Base-by-base conservation (phyloP, 176 grass and related monocot genomes). In the Echinochloa phyllopogon region DNA sequence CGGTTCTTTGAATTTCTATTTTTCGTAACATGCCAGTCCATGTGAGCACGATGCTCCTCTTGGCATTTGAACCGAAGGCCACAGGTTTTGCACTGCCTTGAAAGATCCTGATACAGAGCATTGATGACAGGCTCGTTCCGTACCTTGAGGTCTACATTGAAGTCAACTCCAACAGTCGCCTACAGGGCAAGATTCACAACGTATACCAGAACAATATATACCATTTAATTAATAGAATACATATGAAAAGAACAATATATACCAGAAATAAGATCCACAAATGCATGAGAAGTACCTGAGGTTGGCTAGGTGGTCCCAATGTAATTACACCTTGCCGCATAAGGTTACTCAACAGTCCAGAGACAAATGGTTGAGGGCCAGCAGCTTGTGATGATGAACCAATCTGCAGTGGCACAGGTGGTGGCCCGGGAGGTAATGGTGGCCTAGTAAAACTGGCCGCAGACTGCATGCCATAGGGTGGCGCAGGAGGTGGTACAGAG, bases 21-120 rank as follows among this genome's bases (percentile, higher is more conserved):
- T 84, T 99, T 99, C 5, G 97, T 99, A 74, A 99, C 97, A 89
- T 99, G 97, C 97, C 97, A 99, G 86, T 99, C 97, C 97, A 99
- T 99, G 85, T 99, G 97, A 76, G 67, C 83, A 85, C 94, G 84
- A 72, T 99, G 97, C 78, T 96, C 97, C 65, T 99, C 94, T 85
- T 99, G 97, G 72, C 82, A 74, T 89, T 94, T 93, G 60, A 99
- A 99, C 65, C 92, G 87, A 78, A 99, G 87, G 69, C 97, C 97
- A 89, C 97, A 99, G 12, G 97, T 96, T 86, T 93, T 94, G 74
- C 97, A 99, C 91, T 99, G 94, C 48, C 97, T 94, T 17, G 86
- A 75, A 80, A 99, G 88, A 71, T 96, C 94, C 36, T 74, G 79
- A 89, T 96, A 96, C 42, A 99, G 75, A 76, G 92, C 83, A 86